Evolutionary conservation across 2,329 filamentous ascomycete genomes (phyloP), one percentile per base, ranked within the genome.

Genomic region (Lomentospora prolificans): DNA sequence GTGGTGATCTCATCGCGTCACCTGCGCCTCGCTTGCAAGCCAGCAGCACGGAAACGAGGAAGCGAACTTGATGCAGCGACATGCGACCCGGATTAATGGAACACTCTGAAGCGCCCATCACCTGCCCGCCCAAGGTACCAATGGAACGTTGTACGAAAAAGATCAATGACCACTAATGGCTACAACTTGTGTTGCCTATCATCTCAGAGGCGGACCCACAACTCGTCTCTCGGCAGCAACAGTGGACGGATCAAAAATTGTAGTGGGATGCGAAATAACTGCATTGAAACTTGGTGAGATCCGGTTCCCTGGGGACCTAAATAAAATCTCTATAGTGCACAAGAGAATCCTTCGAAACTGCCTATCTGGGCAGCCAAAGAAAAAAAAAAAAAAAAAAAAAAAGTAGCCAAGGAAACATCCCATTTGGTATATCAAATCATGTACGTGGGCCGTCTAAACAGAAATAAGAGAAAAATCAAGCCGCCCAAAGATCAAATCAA

Each of bases 281-380:
- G 30, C 12, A 33, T 48, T 10, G 44, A 48, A 48, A 4, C 24
- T 8, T 48, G 10, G 22, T 48, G 17, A 48, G 22, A 22, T 48
- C 44, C 22, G 30, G 22, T 48, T 48, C 44, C 41, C 41, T 46
- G 41, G 44, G 44, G 57, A 58, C 57, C 55, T 51, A 57, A 53
- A 46, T 30, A 52, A 51, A 51, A 51, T 22, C 48, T 51, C 36
- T 33, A 39, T 51, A 41, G 41, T 22, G 41, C 48, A 50, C 19
- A 33, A 50, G 51, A 50, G 44, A 58, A 55, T 46, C 56, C 55
- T n/a, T n/a, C n/a, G n/a, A n/a, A n/a, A n/a, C n/a, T n/a, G n/a
- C n/a, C n/a, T n/a, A n/a, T n/a, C 55, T 25, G 44, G 24, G 44
- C 24, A 30, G 50, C 12, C 24, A 53, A 33, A 30, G 46, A 51